These are phyloP conservation scores for Colletotrichum sojae DNA, from an alignment of 2,329 filamentous ascomycete species.

Conservation along the genomic window DNA sequence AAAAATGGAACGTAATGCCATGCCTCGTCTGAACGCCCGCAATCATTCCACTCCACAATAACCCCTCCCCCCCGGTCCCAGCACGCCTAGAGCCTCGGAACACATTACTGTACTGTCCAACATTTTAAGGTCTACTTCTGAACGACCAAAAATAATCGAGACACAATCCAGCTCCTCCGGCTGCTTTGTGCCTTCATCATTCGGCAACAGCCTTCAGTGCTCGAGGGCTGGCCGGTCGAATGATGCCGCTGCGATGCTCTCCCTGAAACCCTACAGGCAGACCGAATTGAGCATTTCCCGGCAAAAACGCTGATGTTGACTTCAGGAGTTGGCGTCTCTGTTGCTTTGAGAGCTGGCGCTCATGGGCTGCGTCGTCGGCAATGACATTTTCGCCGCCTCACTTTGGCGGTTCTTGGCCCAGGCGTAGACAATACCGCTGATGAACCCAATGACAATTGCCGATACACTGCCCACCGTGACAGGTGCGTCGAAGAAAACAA, in stretches of 20 bases:
- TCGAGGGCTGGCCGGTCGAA: background rate
- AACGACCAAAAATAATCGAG: too few relatives aligned
- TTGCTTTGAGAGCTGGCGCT: conserved; percentile 94
- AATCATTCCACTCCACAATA: background rate
- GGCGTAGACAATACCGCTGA: conserved; percentile 93
- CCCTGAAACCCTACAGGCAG: background rate
- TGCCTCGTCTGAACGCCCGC: conserved; percentile 8
- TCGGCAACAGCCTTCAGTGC: too few relatives aligned
- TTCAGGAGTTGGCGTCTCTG: conserved; percentile 79
- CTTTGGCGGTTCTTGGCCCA: conserved; percentile 88
- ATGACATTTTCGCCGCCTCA: conserved; percentile 73
- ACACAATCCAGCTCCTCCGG: too few relatives aligned
- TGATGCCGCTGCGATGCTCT: background rate
- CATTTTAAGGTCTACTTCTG: too few relatives aligned
- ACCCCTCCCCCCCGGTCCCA: too few relatives aligned
- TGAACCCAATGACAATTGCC: conserved; percentile 91
- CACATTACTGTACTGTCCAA: too few relatives aligned
- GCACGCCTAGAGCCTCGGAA: too few relatives aligned
- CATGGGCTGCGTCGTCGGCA: conserved; percentile 80
- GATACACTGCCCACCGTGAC: conserved; percentile 93
- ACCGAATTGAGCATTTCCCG: background rate
- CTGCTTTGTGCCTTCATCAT: too few relatives aligned
- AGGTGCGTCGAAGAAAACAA: conserved; percentile 95
- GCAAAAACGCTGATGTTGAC: background rate
- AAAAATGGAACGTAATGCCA: background rate